Base-by-base conservation (phyloP, 441 rosid genomes). In the Adansonia rubrostipa region DNA sequence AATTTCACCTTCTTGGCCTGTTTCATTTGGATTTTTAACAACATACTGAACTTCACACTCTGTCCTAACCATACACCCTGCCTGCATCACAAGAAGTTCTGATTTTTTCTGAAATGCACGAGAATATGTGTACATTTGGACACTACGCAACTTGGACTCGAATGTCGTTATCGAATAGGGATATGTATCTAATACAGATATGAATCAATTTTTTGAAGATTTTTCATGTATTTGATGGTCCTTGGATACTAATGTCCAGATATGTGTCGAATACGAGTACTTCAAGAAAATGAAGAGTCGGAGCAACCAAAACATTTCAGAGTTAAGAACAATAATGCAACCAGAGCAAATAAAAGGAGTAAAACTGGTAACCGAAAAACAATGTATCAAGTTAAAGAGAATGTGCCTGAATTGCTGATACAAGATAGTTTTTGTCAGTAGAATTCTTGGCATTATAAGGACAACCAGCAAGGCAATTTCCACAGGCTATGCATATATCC, bases 381-480 rank as follows among this genome's bases (percentile, higher is more conserved):
- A 44, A 42, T 15, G 36, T 28, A 65, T 36, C 20, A 71, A 70
- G 51, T 68, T 51, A 45, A 44, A 68, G 71, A 62, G 58, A 80
- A 79, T 14, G 70, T 83, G 62, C 89, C 85, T 85, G 86, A 60
- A 84, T 66, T 60, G 88, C 91, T 72, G 84, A 79, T 11, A 48
- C 56, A 36, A 86, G 69, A 67, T 84, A 88, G 58, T 80, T 85
- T 75, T 81, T 85, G 82, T 85, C 88, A 0, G 87, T 88, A 20
- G 88, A 88, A 66, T 71, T 86, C 77, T 88, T 86, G 80, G 87
- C 89, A 64, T 86, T 80, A 57, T 85, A 86, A 68, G 88, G 86
- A 81, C 91, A 88, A 47, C 89, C 89, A 42, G 88, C 44, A 22
- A 88, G 77, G 75, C 88, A 88, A 75, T 88, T 88, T 75, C 89